Evolutionary conservation across 1,139 yeast species (phyloP).

Genomic region (Kurtzmaniella natalensis): DNA sequence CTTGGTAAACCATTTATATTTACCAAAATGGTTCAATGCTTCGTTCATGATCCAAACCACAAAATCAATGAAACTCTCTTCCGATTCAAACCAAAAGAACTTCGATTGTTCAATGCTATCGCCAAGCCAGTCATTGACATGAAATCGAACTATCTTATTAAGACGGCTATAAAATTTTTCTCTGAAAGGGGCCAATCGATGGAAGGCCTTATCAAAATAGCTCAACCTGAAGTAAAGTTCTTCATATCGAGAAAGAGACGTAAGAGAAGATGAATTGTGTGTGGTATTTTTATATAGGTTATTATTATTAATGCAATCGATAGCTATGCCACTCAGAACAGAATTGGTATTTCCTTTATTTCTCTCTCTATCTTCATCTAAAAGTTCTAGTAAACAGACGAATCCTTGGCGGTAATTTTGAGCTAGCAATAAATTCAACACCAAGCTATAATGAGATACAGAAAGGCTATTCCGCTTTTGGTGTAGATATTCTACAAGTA

Average conservation of each 20-base stretch:
- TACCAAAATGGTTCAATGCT: not conserved
- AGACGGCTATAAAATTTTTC: conserved; percentile 2
- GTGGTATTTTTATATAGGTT: too few species aligned
- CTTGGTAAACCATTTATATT: not conserved
- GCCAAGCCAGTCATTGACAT: not conserved
- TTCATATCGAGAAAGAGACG: conserved; percentile 14
- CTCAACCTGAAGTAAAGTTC: conserved; percentile 22
- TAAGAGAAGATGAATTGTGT: not conserved
- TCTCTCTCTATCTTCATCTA: too few species aligned
- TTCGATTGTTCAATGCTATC: not conserved
- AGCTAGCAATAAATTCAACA: conserved; percentile 8
- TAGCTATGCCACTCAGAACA: not conserved
- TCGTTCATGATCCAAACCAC: conserved; percentile 2
- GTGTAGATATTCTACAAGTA: conserved; percentile 7
- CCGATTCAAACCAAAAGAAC: conserved; percentile 3
- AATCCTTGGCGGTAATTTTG: conserved; percentile 9
- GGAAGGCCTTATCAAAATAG: conserved; percentile 20
- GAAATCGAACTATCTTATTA: not conserved
- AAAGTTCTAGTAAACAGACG: not conserved
- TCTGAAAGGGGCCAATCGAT: conserved; percentile 13
- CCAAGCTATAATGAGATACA: conserved; percentile 5
- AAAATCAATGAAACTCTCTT: not conserved
- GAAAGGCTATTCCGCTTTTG: not conserved
- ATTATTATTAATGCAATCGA: too few species aligned
- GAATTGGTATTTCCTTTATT: not conserved